Base-by-base conservation (phyloP, 306 rosid genomes). In the Dalbergia cultrata region DNA sequence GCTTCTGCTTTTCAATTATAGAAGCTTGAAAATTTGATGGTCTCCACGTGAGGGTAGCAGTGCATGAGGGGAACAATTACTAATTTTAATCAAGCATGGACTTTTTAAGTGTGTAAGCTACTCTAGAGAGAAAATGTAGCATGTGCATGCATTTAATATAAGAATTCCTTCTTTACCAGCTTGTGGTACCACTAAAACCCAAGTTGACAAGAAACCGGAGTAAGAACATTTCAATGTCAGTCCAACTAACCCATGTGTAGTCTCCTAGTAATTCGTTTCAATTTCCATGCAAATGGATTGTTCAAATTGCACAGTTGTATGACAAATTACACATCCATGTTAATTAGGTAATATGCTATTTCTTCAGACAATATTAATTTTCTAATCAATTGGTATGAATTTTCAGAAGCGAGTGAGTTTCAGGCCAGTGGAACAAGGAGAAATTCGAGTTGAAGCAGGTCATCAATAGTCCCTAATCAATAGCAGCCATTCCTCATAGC, bases 401-500 rank as follows among this genome's bases (percentile, higher is more conserved):
- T 78, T 87, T 81, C 93, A 91, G 95, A 91, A 91, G 78, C 85
- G 85, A 22, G 95, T 91, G 76, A 87, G 86, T 78, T 91, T 91
- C 80, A 72, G 82, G 0, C 85, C 91, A 6, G 75, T 68, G 26
- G 85, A 89, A 68, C 81, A 84, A 41, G 89, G 78, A 31, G 89
- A 84, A 67, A 87, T 77, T 63, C 70, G 44, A 18, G 82, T 81
- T 56, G 89, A 75, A 52, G 67, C 12, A 58, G 41, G 52, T 10
- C 56, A 75, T 59, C 56, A 26, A 31, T 78, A 16, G 72, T 59
- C 67, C 49, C 19, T 63, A 6, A 74, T 74, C 35, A 59, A 67
- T 67, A 67, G 63, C 6, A 16, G 67, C 14, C 72, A 52, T 50
- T 64, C 72, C 64, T 49, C 61, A 50, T 64, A n/a, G 49, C 67